These are phyloP conservation scores for Fusarium sp. DNA, from an alignment of 2,329 filamentous ascomycete genomes.

Conservation along the genomic window DNA sequence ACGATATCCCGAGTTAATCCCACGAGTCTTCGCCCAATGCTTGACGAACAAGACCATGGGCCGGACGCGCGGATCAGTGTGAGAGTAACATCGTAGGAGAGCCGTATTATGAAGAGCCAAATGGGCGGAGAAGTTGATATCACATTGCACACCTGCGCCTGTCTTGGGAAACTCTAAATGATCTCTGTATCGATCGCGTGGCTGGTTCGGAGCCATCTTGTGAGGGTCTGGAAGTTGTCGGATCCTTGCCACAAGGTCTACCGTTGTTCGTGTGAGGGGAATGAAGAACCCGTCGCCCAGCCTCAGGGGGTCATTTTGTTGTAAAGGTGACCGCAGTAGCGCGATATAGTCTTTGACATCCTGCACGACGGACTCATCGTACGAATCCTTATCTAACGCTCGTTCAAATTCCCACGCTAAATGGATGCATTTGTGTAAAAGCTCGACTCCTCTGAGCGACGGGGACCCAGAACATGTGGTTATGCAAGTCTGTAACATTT, in stretches of 20 bases:
- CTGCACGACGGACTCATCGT: constrained; percentile 48
- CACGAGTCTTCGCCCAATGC: constrained; percentile 85
- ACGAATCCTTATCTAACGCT: constrained; percentile 60
- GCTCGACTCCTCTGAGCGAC: constrained; percentile 54
- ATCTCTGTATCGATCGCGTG: constrained; percentile 64
- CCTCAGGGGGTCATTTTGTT: not conserved
- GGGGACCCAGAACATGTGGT: constrained; percentile 17
- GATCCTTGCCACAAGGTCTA: constrained; percentile 53
- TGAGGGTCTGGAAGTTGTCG: constrained; percentile 59
- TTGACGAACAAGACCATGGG: constrained; percentile 88
- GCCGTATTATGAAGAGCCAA: constrained; percentile 85
- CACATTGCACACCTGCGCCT: constrained; percentile 84
- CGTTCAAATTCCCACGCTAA: constrained; percentile 65
- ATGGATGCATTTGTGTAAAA: constrained; percentile 64
- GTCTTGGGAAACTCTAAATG: constrained; percentile 80
- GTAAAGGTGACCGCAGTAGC: constrained; percentile 55
- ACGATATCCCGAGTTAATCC: constrained; percentile 86
- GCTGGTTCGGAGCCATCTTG: constrained; percentile 59
- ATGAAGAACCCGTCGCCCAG: constrained; percentile 45
- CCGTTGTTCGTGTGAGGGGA: constrained; percentile 48
- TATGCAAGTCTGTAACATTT: constrained; percentile 46
- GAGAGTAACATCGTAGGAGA: constrained; percentile 83
- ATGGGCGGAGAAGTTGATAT: constrained; percentile 90
- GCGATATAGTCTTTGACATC: constrained; percentile 60
- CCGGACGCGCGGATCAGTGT: constrained; percentile 79